These are phyloP conservation scores for Agrocybe pediades DNA, from an alignment of 768 basidiomycete genomes.

Conservation along the genomic window DNA sequence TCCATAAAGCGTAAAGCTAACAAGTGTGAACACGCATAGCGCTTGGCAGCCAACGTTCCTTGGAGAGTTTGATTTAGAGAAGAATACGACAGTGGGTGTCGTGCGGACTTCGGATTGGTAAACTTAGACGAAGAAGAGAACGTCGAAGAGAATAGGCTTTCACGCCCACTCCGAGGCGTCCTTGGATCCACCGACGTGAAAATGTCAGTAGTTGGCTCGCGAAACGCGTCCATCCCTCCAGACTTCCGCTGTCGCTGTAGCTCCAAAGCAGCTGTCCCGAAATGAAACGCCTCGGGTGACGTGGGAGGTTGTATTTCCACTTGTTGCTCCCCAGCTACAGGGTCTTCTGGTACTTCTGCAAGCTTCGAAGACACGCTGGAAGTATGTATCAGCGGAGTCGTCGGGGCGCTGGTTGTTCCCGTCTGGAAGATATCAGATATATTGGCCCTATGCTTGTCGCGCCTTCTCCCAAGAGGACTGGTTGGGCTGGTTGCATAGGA, in stretches of 20 bases:
- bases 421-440: constrained; percentile 46
- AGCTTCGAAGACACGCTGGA: constrained; percentile 12
- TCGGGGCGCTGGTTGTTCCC: constrained; percentile 26
- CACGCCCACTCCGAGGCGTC: constrained; percentile 30
- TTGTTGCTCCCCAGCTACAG: constrained; percentile 27
- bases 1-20: constrained; percentile 75
- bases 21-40: constrained; percentile 79
- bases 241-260: constrained; percentile 55
- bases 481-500: constrained; percentile 49
- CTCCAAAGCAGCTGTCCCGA: constrained; percentile 64
- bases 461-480: constrained; percentile 40
- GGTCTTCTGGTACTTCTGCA: constrained; percentile 20
- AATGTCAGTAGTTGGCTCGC: constrained; percentile 29
- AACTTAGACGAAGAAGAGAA: constrained; percentile 57
- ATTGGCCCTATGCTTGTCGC: constrained; percentile 58
- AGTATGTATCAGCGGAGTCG: constrained; percentile 25
- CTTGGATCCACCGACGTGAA: constrained; percentile 31
- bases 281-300: constrained; percentile 32
- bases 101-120: constrained; percentile 57
- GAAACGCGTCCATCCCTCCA: constrained; percentile 53
- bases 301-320: constrained; percentile 23
- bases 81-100: constrained; percentile 70
- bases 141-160: constrained; percentile 31
- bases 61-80: constrained; percentile 64
- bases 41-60: constrained; percentile 67